These are phyloP conservation scores for Neurospora sp. DNA, from an alignment of 2,329 filamentous ascomycete genomes.

Conservation along the genomic window DNA sequence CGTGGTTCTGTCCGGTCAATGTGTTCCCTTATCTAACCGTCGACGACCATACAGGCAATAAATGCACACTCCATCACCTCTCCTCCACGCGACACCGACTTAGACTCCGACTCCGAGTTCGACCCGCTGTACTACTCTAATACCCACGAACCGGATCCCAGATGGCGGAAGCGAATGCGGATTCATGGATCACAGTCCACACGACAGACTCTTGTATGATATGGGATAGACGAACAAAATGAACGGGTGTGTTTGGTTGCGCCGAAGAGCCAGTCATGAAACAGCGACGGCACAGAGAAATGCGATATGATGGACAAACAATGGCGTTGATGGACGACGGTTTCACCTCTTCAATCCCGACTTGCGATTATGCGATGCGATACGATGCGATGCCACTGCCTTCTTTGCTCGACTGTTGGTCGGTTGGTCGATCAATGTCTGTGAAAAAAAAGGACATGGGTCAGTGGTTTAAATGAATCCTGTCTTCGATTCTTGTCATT, in stretches of 20 bases:
- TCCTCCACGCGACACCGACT: background rate
- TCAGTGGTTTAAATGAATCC: background rate
- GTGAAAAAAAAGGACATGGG: background rate
- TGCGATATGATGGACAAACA: background rate
- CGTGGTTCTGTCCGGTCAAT: background rate
- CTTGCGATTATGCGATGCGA: background rate
- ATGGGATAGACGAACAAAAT: background rate
- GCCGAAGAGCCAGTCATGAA: background rate
- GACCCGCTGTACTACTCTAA: background rate
- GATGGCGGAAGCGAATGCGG: background rate
- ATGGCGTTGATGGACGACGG: background rate
- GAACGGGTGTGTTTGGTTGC: background rate
- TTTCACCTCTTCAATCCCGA: background rate
- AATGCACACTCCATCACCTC: background rate
- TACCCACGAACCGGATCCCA: background rate
- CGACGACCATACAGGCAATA: background rate
- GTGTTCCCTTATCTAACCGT: background rate
- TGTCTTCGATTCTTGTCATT: background rate
- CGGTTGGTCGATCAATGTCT: background rate
- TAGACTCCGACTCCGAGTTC: background rate
- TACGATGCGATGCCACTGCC: background rate
- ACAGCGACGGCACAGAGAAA: background rate
- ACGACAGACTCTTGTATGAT: background rate
- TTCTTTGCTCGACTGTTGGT: background rate
- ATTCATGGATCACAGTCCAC: background rate